Evolutionary conservation across 768 basidiomycete species (phyloP), one percentile per base, ranked within the genome.

Genomic region (Rossbeevera mucosa): DNA sequence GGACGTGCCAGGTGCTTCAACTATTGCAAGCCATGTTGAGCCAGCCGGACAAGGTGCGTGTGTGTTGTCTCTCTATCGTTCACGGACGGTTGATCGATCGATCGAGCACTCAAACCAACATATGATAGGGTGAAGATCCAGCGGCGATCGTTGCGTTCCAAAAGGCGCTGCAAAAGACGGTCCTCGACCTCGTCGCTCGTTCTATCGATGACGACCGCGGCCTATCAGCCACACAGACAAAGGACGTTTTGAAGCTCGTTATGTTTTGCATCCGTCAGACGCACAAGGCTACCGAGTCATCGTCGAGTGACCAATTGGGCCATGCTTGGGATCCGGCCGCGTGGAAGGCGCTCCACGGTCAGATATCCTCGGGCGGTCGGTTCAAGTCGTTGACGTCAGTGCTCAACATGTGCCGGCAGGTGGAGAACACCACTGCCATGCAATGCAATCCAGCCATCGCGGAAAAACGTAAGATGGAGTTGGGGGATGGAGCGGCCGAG

Each of bases 201-300:
- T 78, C 83, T 6, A 80, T 81, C 56, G 71, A 75, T 5, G 75
- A 79, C 24, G 70, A 74, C 22, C 57, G 63, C 36, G 60, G 72
- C 9, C 65, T 85, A 40, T 83, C 80, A 14, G 74, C 85, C 2
- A 65, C 80, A 1, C 88, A 91, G 56, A 62, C 87, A 61, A 95
- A 91, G 69, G 86, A 88, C n/a, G 65, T 92, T 18, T 66, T 92
- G 51, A 94, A 90, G 68, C 69, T 88, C 47, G 84, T 75, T 0
- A 71, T 90, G 24, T 62, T 76, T 18, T 80, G 80, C 45, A 73
- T 84, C n/a, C 82, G 90, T 48, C 82, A 83, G 53, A 81, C 83
- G 1, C 66, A 52, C 54, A 53, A 82, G 81, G 50, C 76, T 78
- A 7, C 63, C 76, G 44, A 60, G 26, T 52, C 68, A 0, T 66